Base-by-base conservation (phyloP, 1,284 basidiomycete species). In the Mycena citricolor region DNA sequence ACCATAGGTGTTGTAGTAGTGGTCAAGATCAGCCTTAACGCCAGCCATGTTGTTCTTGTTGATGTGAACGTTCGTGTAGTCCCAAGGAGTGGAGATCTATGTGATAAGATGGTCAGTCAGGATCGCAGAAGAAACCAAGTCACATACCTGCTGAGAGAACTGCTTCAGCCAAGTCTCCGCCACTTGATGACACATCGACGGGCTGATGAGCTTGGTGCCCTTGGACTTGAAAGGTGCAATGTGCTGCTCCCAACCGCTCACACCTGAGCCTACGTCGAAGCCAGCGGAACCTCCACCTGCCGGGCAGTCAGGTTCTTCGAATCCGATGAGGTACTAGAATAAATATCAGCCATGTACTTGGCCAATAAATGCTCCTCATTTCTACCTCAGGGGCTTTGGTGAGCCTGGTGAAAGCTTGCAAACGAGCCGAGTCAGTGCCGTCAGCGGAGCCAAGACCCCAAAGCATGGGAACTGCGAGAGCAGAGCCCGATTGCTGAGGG, bases 101-200 rank as follows among this genome's bases (percentile, higher is more conserved):
- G n/a, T n/a, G n/a, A n/a, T n/a, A n/a, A n/a, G n/a, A n/a, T n/a
- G n/a, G n/a, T n/a, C n/a, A n/a, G n/a, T n/a, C n/a, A n/a, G n/a
- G n/a, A n/a, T n/a, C n/a, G n/a, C n/a, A n/a, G n/a, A n/a, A n/a
- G n/a, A n/a, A n/a, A n/a, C n/a, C n/a, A n/a, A n/a, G n/a, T n/a
- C n/a, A n/a, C n/a, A n/a, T n/a, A n/a, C n/a, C n/a, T 63, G 58
- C 13, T 57, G 44, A 25, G 56, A 44, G 50, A 72, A 72, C 39
- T 64, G 48, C 32, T 59, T 54, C 40, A 72, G 59, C 70, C 70
- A 72, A 16, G 68, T 69, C 51, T 72, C 68, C 28, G 69, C 70
- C 5, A 61, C 62, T 58, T 72, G 70, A 52, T 69, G 70, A 52
- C 70, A 72, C 70, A 71, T 71, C 12, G 67, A 67, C 10, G 70